Base-by-base conservation (phyloP, 2,329 filamentous ascomycete genomes). In the Metarhizium anisopliae region DNA sequence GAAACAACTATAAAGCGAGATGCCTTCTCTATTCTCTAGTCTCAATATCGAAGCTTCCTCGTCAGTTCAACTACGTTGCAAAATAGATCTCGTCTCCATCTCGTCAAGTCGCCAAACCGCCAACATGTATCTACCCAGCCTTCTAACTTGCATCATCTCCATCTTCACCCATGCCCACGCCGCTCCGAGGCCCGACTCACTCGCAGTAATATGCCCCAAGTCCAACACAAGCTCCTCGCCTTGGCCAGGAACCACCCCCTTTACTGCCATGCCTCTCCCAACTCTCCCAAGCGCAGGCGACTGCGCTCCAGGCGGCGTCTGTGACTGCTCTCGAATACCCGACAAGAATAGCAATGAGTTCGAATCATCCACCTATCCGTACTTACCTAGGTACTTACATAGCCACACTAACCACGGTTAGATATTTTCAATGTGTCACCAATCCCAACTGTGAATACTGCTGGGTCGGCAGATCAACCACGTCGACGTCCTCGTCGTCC, bases 341-440 rank as follows among this genome's bases (percentile, higher is more conserved):
- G 61, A 70, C 45, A 63, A 66, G 50, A 55, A 67, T 18, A 62
- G 67, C 52, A 57, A 66, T 13, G 67, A 68, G 69, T 69, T 56
- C 45, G 59, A 55, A 13, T 16, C n/a, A 6, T 20, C 4, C 3
- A 2, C 42, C n/a, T 16, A 11, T 11, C 6, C 4, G 1, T 4
- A 13, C 10, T n/a, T 3, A 0, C 7, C 8, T 11, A 1, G 3
- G 11, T 30, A n/a, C n/a, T n/a, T n/a, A 16, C 35, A 8, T n/a
- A 35, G 25, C 4, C 50, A 60, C 18, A 60, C 36, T 14, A 3
- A 30, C 40, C 16, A 4, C 11, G 7, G 16, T 5, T 4, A 72
- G 70, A 30, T 70, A 62, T 50, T 68, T 70, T 11, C 68, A 71
- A 32, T 72, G 70, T 55, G 54, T 71, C 11, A 68, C 67, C 16